Evolutionary conservation across 2,329 filamentous ascomycete genomes (phyloP).

Genomic region (Rutstroemia sydowiana): DNA sequence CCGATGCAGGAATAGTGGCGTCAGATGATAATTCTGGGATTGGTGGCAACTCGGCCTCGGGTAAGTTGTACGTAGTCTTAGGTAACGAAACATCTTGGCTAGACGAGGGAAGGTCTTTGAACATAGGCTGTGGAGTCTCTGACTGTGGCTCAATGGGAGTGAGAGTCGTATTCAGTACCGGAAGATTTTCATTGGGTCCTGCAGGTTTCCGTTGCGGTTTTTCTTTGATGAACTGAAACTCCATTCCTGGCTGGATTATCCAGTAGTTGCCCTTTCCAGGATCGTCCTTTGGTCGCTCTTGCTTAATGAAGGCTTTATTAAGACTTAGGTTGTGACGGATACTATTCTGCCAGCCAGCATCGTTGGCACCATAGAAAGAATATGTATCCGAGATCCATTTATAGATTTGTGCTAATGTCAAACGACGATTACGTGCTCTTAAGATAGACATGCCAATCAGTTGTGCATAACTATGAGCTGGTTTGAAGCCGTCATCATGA

Average conservation of each 20-base stretch:
- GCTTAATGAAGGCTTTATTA: constrained; percentile 94
- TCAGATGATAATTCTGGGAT: constrained; percentile 62
- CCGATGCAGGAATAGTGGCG: constrained; percentile 68
- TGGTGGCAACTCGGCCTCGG: constrained; percentile 19
- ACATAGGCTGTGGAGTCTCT: constrained; percentile 19
- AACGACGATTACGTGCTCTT: constrained; percentile 69
- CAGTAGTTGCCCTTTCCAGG: constrained; percentile 98
- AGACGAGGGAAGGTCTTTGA: constrained; percentile 23
- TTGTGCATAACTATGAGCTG: constrained; percentile 85
- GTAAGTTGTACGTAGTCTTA: constrained; percentile 16
- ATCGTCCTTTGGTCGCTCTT: constrained; percentile 92
- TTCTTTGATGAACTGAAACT: constrained; percentile 82
- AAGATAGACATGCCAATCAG: constrained; percentile 97
- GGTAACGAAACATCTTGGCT: constrained; percentile 20
- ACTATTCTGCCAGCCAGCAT: constrained; percentile 97
- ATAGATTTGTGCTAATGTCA: constrained; percentile 94
- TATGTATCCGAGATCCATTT: constrained; percentile 98
- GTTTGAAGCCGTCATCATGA: constrained; percentile 81
- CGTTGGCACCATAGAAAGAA: constrained; percentile 74
- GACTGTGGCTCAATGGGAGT: constrained; percentile 16
- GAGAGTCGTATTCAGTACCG: constrained; percentile 21
- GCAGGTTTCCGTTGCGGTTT: constrained; percentile 59
- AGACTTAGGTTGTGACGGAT: constrained; percentile 96
- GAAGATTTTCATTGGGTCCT: constrained; percentile 46
- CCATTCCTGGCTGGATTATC: constrained; percentile 85